Conservation (phyloP, 768 basidiomycete species). For the Astraeus odoratus region DNA sequence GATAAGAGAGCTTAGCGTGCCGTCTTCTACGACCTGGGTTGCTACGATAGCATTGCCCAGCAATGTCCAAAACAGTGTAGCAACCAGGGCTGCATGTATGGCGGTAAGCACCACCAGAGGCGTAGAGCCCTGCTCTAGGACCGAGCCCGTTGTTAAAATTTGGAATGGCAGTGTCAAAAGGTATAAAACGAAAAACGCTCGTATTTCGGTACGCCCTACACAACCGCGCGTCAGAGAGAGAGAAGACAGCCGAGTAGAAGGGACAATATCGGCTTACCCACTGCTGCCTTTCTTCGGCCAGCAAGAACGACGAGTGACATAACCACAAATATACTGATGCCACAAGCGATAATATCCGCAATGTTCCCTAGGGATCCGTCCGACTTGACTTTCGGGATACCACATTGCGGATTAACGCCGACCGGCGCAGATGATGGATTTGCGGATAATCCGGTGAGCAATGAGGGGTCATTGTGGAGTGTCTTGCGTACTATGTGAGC, state of each 20-base stretch:
- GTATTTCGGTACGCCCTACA: constrained; percentile 63
- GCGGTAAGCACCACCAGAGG: constrained; percentile 65
- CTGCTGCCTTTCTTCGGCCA: constrained; percentile 75
- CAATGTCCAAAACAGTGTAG: constrained; percentile 72
- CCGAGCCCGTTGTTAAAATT: constrained; percentile 71
- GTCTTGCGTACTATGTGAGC: constrained; percentile 33
- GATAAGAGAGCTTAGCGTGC: constrained; percentile 62
- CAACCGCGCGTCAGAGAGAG: constrained; percentile 4
- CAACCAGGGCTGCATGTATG: constrained; percentile 73
- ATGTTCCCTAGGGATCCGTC: constrained; percentile 69
- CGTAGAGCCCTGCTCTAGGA: constrained; percentile 72
- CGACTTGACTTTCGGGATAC: constrained; percentile 56
- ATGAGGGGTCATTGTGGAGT: constrained; percentile 24
- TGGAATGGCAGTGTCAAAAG: constrained; percentile 70
- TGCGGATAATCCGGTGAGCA: constrained; percentile 37
- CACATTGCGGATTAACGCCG: constrained; percentile 78
- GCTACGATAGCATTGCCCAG: constrained; percentile 72
- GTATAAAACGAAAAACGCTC: constrained; percentile 59
- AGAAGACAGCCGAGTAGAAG: not conserved
- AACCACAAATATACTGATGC: constrained; percentile 60
- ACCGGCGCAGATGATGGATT: constrained; percentile 56
- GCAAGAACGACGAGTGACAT: constrained; percentile 49
- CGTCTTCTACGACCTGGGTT: constrained; percentile 92
- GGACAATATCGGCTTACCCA: constrained; percentile 48
- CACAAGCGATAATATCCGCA: constrained; percentile 80